Conservation (phyloP, 495 filamentous ascomycete genomes). For the Astrothelium subdiscretum region DNA sequence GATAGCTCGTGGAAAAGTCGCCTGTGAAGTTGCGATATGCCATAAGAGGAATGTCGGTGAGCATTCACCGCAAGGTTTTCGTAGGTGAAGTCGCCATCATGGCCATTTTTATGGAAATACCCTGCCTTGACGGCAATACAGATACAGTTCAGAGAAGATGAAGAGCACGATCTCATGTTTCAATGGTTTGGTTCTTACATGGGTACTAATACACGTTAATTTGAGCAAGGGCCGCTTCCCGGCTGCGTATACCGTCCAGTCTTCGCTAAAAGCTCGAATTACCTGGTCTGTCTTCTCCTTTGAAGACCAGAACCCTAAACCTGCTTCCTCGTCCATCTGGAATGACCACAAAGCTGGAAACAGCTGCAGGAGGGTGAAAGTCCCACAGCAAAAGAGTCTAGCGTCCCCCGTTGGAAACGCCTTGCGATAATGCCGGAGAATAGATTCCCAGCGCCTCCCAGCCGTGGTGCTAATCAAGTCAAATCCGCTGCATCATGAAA, state of each 20-base stretch:
- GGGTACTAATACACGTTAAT: neutral
- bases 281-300: neutral
- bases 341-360: neutral
- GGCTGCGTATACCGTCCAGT: neutral
- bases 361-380: neutral
- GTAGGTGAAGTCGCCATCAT: too few relatives aligned
- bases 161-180: too few relatives aligned
- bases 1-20: neutral
- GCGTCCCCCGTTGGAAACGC: neutral
- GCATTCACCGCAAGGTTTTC: too few relatives aligned
- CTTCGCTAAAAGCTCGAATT: neutral
- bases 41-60: too few relatives aligned
- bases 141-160: too few relatives aligned
- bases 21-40: too few relatives aligned
- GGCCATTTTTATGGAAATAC: too few relatives aligned
- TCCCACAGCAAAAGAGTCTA: neutral
- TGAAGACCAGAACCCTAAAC: neutral
- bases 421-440: neutral
- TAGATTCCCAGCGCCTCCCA: neutral
- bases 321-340: neutral
- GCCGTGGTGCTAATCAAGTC: neutral
- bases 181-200: neutral
- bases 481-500: neutral
- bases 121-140: too few relatives aligned
- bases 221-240: neutral